Base-by-base conservation (phyloP, 1,139 yeast species). In the Pichia sp. region DNA sequence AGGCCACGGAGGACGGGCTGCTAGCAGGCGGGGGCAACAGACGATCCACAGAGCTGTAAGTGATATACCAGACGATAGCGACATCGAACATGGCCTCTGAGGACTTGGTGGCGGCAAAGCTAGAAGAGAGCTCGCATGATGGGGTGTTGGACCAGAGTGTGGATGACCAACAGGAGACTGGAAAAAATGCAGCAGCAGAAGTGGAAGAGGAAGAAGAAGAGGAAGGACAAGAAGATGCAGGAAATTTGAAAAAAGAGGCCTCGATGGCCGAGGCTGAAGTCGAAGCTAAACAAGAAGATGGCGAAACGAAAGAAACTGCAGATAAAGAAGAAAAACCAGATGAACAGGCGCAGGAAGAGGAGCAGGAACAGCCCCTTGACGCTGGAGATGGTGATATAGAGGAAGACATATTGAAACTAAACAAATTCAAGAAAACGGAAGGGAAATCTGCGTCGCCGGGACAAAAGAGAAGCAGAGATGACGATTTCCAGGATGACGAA, bases 331-430 rank as follows among this genome's bases (percentile, higher is more conserved):
- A 13, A 3, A 26, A 11, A 4, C 46, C 30, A 13, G 45, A 23
- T 36, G 31, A 41, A 10, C 26, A 16, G n/a, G 29, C 29, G 42
- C 49, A 10, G 16, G 38, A 41, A 26, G 34, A 34, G 30, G 41
- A 48, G 7, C 11, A 47, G 10, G 45, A 38, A 19, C 19, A 19
- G 46, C 38, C 16, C 36, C 34, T 31, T 31, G 34, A 31, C 11
- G 34, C 30, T 40, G 51, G 26, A 43, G 48, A 53, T 47, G 59
- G 63, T 34, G 68, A 62, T 42, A 45, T 69, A 42, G 65, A 63
- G 38, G 77, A 73, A 30, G 75, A 72, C 53, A 73, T 76, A 45
- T 67, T 67, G 54, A 72, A 71, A 54, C 63, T 76, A 50, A 67
- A 66, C 53, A 64, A 72, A 31, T 76, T 75, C 60, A 73, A 70